Conservation (phyloP, 2,329 filamentous ascomycete species). For the Aureobasidium pullulans region DNA sequence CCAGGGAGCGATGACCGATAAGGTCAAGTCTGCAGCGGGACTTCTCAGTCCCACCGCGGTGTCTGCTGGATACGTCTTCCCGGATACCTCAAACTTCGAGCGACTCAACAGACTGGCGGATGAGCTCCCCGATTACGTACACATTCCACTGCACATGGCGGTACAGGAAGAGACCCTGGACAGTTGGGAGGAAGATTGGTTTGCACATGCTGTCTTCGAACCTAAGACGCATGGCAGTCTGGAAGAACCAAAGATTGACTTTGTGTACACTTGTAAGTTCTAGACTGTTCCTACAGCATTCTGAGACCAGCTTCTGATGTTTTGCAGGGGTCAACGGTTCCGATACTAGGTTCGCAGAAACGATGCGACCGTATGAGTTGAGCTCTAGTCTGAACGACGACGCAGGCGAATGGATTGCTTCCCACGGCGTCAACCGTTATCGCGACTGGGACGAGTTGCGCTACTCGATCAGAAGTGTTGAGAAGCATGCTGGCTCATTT, state of each 20-base stretch:
- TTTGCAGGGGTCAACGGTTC: slow-evolving; percentile 36
- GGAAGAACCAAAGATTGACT: slow-evolving; percentile 36
- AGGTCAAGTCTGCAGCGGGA: background rate
- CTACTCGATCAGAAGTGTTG: slow-evolving; percentile 37
- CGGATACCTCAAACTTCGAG: slow-evolving; percentile 15
- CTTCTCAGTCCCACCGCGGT: background rate
- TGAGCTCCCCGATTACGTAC: slow-evolving; percentile 33
- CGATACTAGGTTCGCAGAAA: slow-evolving; percentile 31
- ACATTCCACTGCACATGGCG: slow-evolving; percentile 34
- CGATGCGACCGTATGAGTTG: slow-evolving; percentile 33
- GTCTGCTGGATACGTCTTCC: background rate
- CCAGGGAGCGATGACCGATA: background rate
- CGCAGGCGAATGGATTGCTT: slow-evolving; percentile 34
- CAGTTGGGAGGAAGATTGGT: slow-evolving; percentile 39
- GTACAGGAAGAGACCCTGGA: slow-evolving; percentile 31
- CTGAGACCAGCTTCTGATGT: background rate
- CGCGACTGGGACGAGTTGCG: slow-evolving; percentile 41
- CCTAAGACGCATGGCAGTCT: slow-evolving; percentile 26
- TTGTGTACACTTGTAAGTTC: slow-evolving; percentile 33
- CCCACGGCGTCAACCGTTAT: slow-evolving; percentile 37
- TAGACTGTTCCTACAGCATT: too few relatives aligned
- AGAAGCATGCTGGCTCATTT: slow-evolving; percentile 34
- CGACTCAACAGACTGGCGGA: slow-evolving; percentile 16
- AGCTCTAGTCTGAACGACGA: slow-evolving; percentile 35
- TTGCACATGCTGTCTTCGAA: slow-evolving; percentile 29